These are phyloP conservation scores for Saitozyma sp. DNA, from an alignment of 768 basidiomycete genomes.

Conservation along the genomic window DNA sequence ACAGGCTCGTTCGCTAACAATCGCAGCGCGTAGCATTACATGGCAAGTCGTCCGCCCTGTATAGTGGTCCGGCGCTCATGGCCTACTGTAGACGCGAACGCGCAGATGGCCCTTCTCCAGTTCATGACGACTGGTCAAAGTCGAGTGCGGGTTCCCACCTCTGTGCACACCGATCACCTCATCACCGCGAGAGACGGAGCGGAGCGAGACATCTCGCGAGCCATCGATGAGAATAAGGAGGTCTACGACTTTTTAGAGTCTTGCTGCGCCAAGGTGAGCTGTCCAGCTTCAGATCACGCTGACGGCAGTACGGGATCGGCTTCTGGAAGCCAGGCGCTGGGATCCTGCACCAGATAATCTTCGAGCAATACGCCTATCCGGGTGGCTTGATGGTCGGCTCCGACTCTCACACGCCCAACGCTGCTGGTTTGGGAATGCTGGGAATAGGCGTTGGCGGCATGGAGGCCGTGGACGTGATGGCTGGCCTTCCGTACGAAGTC, in stretches of 20 bases:
- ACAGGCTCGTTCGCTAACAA: not conserved
- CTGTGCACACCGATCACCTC: conserved; percentile 96
- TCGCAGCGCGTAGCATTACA: conserved; percentile 55
- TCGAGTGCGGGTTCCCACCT: conserved; percentile 91
- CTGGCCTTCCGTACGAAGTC: conserved; percentile 18
- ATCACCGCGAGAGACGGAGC: conserved; percentile 94
- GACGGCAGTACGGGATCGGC: conserved; percentile 16
- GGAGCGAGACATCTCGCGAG: conserved; percentile 83
- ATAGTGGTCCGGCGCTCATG: too few species aligned
- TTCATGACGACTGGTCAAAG: conserved; percentile 99
- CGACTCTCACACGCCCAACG: conserved; percentile 24
- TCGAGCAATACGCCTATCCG: conserved; percentile 19
- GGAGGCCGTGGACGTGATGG: conserved; percentile 25
- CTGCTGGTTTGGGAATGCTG: conserved; percentile 22
- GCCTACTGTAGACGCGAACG: not conserved
- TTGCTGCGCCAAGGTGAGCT: conserved; percentile 70
- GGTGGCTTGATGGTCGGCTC: conserved; percentile 23
- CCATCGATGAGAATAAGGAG: conserved; percentile 88
- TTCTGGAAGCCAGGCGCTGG: conserved; percentile 27
- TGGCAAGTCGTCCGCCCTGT: conserved; percentile 52
- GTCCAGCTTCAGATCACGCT: not conserved
- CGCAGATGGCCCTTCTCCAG: conserved; percentile 93
- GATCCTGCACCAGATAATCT: conserved; percentile 24
- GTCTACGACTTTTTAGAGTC: conserved; percentile 98
- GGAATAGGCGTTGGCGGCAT: conserved; percentile 22